These are phyloP conservation scores for Starmerella tilneyi DNA, from an alignment of 805 yeast species.

Conservation along the genomic window DNA sequence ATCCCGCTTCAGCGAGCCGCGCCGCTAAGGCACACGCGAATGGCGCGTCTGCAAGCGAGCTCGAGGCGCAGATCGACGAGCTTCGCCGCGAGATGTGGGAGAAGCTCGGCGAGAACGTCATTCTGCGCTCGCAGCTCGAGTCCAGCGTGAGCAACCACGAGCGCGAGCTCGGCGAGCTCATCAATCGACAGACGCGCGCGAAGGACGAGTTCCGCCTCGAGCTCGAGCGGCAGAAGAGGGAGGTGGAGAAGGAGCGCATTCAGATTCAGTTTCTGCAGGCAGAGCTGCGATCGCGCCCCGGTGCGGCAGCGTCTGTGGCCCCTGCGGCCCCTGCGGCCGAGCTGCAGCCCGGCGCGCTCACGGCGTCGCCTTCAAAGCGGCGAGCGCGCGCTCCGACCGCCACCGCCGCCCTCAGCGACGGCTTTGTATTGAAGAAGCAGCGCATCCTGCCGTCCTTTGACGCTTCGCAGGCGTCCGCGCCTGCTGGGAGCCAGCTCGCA, in stretches of 20 bases:
- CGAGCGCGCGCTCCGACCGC: constrained; percentile 8
- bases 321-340: not conserved
- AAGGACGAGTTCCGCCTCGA: constrained; percentile 31
- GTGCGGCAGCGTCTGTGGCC: not conserved
- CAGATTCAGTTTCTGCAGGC: constrained; percentile 44
- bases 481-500: not conserved
- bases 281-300: constrained; percentile 13
- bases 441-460: constrained; percentile 6
- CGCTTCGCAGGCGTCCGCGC: not conserved
- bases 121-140: constrained; percentile 55
- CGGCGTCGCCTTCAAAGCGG: constrained; percentile 8
- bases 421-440: constrained; percentile 25
- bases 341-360: not conserved
- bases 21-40: not conserved
- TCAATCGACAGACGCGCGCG: constrained; percentile 20
- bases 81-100: constrained; percentile 21
- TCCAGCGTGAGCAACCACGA: constrained; percentile 28
- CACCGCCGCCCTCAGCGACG: constrained; percentile 26
- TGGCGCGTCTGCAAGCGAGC: not conserved
- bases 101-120: constrained; percentile 70
- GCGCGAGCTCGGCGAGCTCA: constrained; percentile 26
- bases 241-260: constrained; percentile 39
- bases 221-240: constrained; percentile 35
- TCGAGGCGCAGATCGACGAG: not conserved
- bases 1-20: constrained; percentile 12